Evolutionary conservation across 441 rosid genomes (phyloP).

Genomic region (Oxalis stricta): DNA sequence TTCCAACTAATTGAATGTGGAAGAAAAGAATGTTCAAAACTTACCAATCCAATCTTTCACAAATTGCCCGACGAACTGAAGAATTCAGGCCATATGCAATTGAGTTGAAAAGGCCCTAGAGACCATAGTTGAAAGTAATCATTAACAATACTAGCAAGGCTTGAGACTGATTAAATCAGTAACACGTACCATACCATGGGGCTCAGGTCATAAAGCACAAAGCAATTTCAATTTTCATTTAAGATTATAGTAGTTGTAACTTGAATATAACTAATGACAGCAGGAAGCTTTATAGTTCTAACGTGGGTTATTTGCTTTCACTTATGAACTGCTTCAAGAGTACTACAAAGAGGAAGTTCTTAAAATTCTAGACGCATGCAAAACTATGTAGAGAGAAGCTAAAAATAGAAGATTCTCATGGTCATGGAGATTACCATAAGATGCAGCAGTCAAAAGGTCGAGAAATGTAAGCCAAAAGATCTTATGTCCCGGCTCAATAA

Average conservation of each 20-base stretch:
- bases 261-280: too few species aligned
- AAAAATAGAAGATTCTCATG: background rate
- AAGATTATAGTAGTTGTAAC: too few species aligned
- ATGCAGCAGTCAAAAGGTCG: conserved; percentile 83
- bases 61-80: conserved; percentile 72
- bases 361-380: background rate
- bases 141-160: background rate
- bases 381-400: background rate
- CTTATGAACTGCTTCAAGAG: too few species aligned
- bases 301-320: too few species aligned
- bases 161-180: too few species aligned
- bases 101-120: conserved; percentile 83
- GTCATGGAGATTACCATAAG: conserved; percentile 49
- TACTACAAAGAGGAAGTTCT: too few species aligned
- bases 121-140: background rate
- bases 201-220: background rate
- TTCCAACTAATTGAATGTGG: too few species aligned
- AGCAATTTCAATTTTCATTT: too few species aligned
- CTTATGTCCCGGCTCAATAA: conserved; percentile 69
- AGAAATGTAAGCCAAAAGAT: conserved; percentile 95
- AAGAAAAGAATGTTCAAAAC: too few species aligned
- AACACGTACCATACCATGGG: background rate
- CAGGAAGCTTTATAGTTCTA: too few species aligned
- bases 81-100: conserved; percentile 88
- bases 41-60: conserved; percentile 79